These are phyloP conservation scores for Rhizophagus clarus DNA, from an alignment of 192 early-diverging fungal genomes.

Conservation along the genomic window DNA sequence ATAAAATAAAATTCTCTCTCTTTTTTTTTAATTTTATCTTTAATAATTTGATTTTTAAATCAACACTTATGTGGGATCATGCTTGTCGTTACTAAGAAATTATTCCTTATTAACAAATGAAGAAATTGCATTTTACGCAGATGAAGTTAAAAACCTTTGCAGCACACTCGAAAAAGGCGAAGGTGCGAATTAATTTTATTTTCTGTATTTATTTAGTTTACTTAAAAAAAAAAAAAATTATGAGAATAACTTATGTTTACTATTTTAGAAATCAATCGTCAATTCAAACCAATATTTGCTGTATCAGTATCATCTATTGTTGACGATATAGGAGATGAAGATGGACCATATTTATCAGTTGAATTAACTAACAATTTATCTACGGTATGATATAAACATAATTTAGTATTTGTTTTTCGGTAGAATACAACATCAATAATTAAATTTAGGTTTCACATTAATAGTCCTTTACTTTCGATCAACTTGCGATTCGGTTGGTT, in stretches of 20 bases:
- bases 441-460: background rate
- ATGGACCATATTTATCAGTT: conserved; percentile 54
- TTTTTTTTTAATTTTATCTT: background rate
- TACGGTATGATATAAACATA: conserved; percentile 44
- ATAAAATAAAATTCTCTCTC: background rate
- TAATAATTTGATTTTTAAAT: background rate
- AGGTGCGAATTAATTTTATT: background rate
- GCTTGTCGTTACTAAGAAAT: conserved; percentile 55
- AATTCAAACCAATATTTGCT: conserved; percentile 57
- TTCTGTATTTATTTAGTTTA: background rate
- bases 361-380: conserved; percentile 58
- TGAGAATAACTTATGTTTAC: background rate
- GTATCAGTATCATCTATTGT: conserved; percentile 55
- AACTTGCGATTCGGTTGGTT: conserved; percentile 49
- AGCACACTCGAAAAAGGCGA: conserved; percentile 36
- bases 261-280: conserved; percentile 46
- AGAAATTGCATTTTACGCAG: conserved; percentile 46
- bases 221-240: background rate
- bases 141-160: conserved; percentile 43
- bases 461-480: conserved; percentile 49
- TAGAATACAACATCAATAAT: background rate
- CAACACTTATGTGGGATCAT: conserved; percentile 43
- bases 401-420: background rate
- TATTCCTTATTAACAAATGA: conserved; percentile 47
- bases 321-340: conserved; percentile 60